Evolutionary conservation across 2,329 filamentous ascomycete genomes (phyloP).

Genomic region (Cercospora nicotianae): DNA sequence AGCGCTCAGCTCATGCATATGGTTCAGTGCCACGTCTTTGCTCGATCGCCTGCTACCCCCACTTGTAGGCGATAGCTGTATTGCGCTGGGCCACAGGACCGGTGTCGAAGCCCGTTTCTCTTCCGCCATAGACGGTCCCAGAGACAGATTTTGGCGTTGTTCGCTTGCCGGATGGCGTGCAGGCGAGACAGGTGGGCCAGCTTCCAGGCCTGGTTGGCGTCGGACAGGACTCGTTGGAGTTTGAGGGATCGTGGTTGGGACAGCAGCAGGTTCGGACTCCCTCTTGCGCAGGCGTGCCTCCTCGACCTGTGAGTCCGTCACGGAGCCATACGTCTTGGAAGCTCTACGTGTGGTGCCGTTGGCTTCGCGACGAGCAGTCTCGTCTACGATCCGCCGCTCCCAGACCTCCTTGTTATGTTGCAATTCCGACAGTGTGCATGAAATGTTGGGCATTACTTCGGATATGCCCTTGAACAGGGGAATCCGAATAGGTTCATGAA

Average conservation of each 20-base stretch:
- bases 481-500: conserved; percentile 97
- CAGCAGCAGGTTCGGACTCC: conserved; percentile 33
- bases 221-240: conserved; percentile 27
- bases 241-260: conserved; percentile 26
- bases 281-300: conserved; percentile 34
- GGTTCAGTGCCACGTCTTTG: conserved; percentile 41
- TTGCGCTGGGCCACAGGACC: conserved; percentile 21
- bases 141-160: conserved; percentile 30
- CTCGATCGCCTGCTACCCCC: conserved; percentile 37
- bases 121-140: conserved; percentile 25
- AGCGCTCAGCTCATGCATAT: conserved; percentile 36
- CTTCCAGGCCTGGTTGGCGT: conserved; percentile 24
- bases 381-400: conserved; percentile 64
- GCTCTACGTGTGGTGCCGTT: conserved; percentile 26
- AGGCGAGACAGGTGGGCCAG: conserved; percentile 15
- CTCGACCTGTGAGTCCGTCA: conserved; percentile 35
- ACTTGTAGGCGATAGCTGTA: conserved; percentile 30
- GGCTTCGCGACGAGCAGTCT: conserved; percentile 53
- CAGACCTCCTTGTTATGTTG: conserved; percentile 74
- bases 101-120: conserved; percentile 33
- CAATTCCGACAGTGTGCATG: conserved; percentile 80
- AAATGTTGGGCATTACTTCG: conserved; percentile 80
- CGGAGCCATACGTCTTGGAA: conserved; percentile 34
- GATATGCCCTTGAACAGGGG: conserved; percentile 83
- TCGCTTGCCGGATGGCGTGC: conserved; percentile 30